phyloP scores from a whole-genome alignment of 257 asterid genomes.

The Ophiorrhiza pumila region DNA sequence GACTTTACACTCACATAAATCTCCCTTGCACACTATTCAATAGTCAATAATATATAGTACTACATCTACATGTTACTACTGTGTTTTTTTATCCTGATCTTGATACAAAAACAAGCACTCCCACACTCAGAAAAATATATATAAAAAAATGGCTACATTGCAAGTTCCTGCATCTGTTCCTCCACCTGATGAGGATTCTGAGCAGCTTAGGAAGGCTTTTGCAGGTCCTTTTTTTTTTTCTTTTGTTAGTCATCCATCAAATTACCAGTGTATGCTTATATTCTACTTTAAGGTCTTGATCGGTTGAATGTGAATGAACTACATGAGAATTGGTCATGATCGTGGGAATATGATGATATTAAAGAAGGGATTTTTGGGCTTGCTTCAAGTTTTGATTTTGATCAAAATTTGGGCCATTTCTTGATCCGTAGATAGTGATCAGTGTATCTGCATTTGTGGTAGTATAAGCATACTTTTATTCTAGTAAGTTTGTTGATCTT shows the following conservation, averaged over 20 bases:
- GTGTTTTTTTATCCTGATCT: too few species aligned
- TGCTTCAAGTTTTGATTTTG: background rate
- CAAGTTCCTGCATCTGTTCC: slow-evolving; percentile 67
- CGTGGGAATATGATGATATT: background rate
- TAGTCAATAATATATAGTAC: too few species aligned
- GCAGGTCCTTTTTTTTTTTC: slow-evolving; percentile 39
- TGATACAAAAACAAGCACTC: background rate
- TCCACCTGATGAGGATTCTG: slow-evolving; percentile 59
- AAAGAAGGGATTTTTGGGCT: background rate
- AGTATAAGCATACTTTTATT: background rate
- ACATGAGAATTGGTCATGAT: background rate
- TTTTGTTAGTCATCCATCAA: background rate
- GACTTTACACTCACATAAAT: background rate
- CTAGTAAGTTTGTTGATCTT: background rate
- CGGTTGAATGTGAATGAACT: background rate
- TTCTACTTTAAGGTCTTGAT: background rate
- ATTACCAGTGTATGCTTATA: background rate
- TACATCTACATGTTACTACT: too few species aligned
- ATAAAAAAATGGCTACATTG: slow-evolving; percentile 59
- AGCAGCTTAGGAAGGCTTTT: slow-evolving; percentile 76
- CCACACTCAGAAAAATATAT: slow-evolving; percentile 1
- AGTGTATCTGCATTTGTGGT: background rate
- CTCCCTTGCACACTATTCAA: background rate
- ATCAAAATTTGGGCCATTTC: background rate
- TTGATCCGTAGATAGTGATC: background rate